phyloP scores from a whole-genome alignment of 1,284 basidiomycete genomes.

The Pseudomicrostroma phylloplanum region DNA sequence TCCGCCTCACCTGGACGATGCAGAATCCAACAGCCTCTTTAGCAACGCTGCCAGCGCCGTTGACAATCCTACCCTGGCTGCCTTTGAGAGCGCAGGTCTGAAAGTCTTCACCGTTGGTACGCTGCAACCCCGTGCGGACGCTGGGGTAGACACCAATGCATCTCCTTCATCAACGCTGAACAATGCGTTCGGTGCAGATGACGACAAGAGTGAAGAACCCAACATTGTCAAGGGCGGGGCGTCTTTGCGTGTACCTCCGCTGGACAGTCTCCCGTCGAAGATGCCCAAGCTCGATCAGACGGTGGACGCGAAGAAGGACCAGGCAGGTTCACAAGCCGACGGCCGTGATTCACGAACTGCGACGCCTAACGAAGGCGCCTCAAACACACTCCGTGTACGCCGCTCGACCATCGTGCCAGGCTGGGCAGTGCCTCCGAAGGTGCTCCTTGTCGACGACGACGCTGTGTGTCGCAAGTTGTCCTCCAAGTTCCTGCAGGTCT shows the following conservation, averaged over 20 bases:
- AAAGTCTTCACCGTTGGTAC: slow-evolving; percentile 77
- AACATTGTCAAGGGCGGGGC: slow-evolving; percentile 5
- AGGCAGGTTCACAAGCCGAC: not conserved
- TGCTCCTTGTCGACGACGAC: slow-evolving; percentile 90
- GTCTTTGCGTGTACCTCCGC: slow-evolving; percentile 12
- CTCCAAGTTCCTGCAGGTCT: slow-evolving; percentile 88
- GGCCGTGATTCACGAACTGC: slow-evolving; percentile 6
- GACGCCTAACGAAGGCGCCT: slow-evolving; percentile 12
- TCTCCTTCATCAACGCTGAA: slow-evolving; percentile 3
- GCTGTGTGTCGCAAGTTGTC: slow-evolving; percentile 79
- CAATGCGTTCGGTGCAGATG: not conserved
- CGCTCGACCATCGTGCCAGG: slow-evolving; percentile 69
- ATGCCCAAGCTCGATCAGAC: slow-evolving; percentile 28
- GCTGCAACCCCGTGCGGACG: slow-evolving; percentile 58
- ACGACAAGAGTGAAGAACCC: slow-evolving; percentile 4
- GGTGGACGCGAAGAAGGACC: slow-evolving; percentile 4
- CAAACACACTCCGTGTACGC: slow-evolving; percentile 33
- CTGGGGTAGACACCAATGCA: not conserved
- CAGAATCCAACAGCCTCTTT: slow-evolving; percentile 19
- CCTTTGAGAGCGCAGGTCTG: slow-evolving; percentile 57
- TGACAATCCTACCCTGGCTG: slow-evolving; percentile 21
- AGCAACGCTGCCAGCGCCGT: slow-evolving; percentile 17
- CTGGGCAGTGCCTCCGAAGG: slow-evolving; percentile 54
- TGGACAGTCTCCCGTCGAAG: slow-evolving; percentile 19
- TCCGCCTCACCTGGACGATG: slow-evolving; percentile 26